These are phyloP conservation scores for Leishmania mexicana DNA, from an alignment of 208 protist genomes.

Conservation along the genomic window DNA sequence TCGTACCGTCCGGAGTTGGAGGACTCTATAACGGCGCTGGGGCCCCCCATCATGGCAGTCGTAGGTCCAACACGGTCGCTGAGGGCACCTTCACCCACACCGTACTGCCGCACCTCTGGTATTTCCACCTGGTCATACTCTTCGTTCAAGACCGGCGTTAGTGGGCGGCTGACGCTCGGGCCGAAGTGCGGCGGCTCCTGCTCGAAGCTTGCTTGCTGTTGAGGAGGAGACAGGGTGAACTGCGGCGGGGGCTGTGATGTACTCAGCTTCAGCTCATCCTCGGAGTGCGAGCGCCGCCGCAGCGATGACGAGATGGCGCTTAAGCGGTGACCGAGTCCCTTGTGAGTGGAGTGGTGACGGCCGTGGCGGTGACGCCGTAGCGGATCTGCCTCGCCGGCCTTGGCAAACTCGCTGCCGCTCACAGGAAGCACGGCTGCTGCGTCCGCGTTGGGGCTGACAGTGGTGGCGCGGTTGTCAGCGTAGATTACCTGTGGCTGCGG, in stretches of 20 bases:
- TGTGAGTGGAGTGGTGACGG: slow-evolving; percentile 13
- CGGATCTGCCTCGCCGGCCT: not conserved
- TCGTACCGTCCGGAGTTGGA: slow-evolving; percentile 27
- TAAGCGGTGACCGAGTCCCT: slow-evolving; percentile 2
- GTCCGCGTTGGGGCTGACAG: not conserved
- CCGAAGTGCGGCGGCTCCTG: slow-evolving; percentile 20
- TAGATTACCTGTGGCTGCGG: slow-evolving; percentile 21
- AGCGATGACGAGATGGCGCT: slow-evolving; percentile 13
- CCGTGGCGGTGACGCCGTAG: slow-evolving; percentile 6
- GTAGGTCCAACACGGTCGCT: not conserved
- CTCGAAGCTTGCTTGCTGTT: not conserved
- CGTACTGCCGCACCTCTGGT: not conserved
- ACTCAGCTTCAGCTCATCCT: slow-evolving; percentile 1
- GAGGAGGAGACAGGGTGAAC: not conserved
- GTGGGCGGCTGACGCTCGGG: slow-evolving; percentile 30
- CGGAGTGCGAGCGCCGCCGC: slow-evolving; percentile 6
- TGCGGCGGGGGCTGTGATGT: not conserved
- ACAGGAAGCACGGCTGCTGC: not conserved
- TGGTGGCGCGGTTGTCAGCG: slow-evolving; percentile 16
- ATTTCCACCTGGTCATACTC: slow-evolving; percentile 17
- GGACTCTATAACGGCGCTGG: slow-evolving; percentile 3
- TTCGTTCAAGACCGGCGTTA: slow-evolving; percentile 29
- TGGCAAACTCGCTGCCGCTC: not conserved
- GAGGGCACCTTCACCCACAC: not conserved
- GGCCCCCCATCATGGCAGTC: not conserved